Conservation (phyloP, 345 rosid genomes). For the Bruguiera sexangula region DNA sequence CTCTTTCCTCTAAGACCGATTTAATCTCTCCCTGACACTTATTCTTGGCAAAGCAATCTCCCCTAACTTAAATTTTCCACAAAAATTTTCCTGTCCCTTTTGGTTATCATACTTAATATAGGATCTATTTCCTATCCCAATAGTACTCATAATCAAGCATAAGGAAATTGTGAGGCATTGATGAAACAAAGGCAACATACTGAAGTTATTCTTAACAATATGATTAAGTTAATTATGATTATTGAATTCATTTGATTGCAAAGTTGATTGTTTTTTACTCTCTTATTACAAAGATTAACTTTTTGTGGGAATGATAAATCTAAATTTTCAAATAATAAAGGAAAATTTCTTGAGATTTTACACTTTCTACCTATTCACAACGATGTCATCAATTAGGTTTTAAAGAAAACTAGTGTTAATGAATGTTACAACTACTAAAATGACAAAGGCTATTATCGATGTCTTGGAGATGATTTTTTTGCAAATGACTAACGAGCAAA, state of each 20-base stretch:
- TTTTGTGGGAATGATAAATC: background rate
- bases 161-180: background rate
- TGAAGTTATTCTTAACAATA: background rate
- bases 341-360: background rate
- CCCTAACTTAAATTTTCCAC: no score
- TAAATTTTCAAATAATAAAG: background rate
- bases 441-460: background rate
- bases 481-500: background rate
- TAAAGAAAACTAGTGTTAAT: no score
- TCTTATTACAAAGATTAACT: background rate
- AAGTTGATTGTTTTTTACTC: background rate
- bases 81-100: no score
- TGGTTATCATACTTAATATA: no score
- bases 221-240: background rate
- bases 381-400: background rate
- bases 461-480: background rate
- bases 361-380: background rate
- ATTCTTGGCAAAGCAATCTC: no score
- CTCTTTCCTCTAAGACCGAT: no score
- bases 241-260: background rate
- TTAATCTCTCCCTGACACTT: no score
- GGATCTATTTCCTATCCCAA: background rate
- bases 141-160: background rate
- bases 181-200: background rate
- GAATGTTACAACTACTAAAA: background rate